Evolutionary conservation across 345 rosid genomes (phyloP), one percentile per base, ranked within the genome.

Genomic region (Salix exigua): DNA sequence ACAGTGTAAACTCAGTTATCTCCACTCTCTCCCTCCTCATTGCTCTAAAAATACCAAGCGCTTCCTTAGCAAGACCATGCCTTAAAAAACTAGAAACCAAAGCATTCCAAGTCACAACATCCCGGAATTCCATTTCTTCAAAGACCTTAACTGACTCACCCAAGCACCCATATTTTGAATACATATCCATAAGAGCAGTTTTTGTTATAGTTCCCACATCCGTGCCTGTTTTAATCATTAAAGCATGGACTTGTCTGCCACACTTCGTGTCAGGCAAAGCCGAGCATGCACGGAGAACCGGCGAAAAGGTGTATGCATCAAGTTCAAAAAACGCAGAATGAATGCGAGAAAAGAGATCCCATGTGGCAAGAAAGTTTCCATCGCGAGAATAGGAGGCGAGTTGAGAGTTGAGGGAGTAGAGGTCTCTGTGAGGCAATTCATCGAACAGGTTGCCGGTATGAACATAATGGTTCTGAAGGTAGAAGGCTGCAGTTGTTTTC

Each of bases 81-180:
- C 86, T 77, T 55, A 88, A 80, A 72, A 84, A 91, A 79, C 92
- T 84, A 4, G 94, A 90, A 74, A 90, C 85, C 88, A 93, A 79
- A 74, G 94, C 90, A 73, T 94, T 94, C 92, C 95, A 91, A 38
- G 87, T 77, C 37, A 90, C 94, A 21, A 86, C 90, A 82, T 94
- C 94, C 81, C 80, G 87, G 12, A 67, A 78, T 71, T 85, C 86
- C 51, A 89, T 77, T 70, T 89, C 90, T 62, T 85, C 83, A 62
- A 91, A 94, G 11, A 82, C 92, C 70, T 68, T 83, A 53, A 83
- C 77, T 0, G 94, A 86, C 13, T 88, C 90, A 74, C 12, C 73
- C 79, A 94, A 80, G 63, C 19, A 51, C 14, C 90, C 88, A 18
- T 72, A 70, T 85, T 90, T 92, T 4, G 92, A 89, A 77, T 91